These are phyloP conservation scores for Fusarium pseudonygamai DNA, from an alignment of 2,329 filamentous ascomycete genomes.

Conservation along the genomic window DNA sequence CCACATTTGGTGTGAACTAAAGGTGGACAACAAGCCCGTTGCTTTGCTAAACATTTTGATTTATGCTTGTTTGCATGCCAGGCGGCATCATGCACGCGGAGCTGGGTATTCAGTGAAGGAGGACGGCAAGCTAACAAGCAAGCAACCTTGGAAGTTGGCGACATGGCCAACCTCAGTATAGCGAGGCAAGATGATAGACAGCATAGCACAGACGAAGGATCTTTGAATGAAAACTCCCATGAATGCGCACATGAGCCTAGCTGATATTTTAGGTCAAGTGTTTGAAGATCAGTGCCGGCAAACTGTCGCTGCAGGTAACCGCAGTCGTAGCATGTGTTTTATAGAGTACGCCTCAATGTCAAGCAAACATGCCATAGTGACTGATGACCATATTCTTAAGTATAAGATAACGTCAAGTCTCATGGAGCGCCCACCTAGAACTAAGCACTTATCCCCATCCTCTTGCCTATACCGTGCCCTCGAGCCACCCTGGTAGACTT, in stretches of 20 bases:
- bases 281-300: conserved; percentile 20
- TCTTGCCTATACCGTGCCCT: neutral
- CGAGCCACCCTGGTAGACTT: neutral
- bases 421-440: neutral
- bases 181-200: conserved; percentile 10
- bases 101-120: neutral
- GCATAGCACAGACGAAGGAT: conserved; percentile 6
- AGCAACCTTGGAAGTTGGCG: conserved; percentile 1
- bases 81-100: conserved; percentile 11
- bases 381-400: neutral
- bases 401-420: neutral
- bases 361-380: conserved; percentile 10
- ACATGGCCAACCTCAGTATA: conserved; percentile 6
- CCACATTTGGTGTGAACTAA: conserved; percentile 7
- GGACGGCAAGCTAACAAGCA: conserved; percentile 1
- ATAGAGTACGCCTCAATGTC: neutral
- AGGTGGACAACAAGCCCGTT: conserved; percentile 1
- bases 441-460: neutral
- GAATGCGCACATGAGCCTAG: neutral
- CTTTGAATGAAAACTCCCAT: conserved; percentile 13
- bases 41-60: conserved; percentile 11
- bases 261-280: neutral
- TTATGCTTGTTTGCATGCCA: conserved; percentile 16
- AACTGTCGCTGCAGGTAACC: conserved; percentile 36
- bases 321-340: conserved; percentile 13